Evolutionary conservation across 2,329 filamentous ascomycete genomes (phyloP).

Genomic region (Calonectria pseudoreteaudii): DNA sequence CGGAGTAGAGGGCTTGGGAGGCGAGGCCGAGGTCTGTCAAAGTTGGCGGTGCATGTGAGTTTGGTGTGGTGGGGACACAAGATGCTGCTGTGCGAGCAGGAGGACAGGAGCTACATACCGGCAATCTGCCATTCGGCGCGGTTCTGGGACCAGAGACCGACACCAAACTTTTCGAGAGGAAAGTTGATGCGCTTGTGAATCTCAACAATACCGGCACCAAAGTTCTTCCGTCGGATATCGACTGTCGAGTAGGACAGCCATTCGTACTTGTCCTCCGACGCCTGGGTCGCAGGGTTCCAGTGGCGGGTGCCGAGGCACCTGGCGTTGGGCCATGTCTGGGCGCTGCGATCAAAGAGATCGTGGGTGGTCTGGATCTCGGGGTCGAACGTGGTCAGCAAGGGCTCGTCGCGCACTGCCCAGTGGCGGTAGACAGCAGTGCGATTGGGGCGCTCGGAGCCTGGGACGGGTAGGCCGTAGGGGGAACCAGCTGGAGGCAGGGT

Average conservation of each 20-base stretch:
- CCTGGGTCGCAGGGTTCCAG: constrained; percentile 80
- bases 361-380: constrained; percentile 78
- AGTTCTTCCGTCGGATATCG: constrained; percentile 82
- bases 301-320: constrained; percentile 84
- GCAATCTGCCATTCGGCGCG: constrained; percentile 89
- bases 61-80: background rate
- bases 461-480: constrained; percentile 82
- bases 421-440: constrained; percentile 85
- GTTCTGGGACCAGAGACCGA: constrained; percentile 90
- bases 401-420: constrained; percentile 79
- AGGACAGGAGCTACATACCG: constrained; percentile 58
- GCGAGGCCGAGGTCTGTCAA: constrained; percentile 81
- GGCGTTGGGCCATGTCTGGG: constrained; percentile 71
- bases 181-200: constrained; percentile 81
- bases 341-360: constrained; percentile 81
- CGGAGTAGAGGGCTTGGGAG: constrained; percentile 88
- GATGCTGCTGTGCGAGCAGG: background rate
- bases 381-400: constrained; percentile 78
- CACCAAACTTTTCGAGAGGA: constrained; percentile 70
- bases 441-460: constrained; percentile 78
- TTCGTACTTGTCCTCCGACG: constrained; percentile 78
- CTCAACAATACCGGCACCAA: constrained; percentile 87
- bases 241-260: constrained; percentile 88
- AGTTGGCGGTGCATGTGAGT: constrained; percentile 23
- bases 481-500: constrained; percentile 77